Conservation (phyloP, 2,329 filamentous ascomycete species). For the Ascochyta koolunga region DNA sequence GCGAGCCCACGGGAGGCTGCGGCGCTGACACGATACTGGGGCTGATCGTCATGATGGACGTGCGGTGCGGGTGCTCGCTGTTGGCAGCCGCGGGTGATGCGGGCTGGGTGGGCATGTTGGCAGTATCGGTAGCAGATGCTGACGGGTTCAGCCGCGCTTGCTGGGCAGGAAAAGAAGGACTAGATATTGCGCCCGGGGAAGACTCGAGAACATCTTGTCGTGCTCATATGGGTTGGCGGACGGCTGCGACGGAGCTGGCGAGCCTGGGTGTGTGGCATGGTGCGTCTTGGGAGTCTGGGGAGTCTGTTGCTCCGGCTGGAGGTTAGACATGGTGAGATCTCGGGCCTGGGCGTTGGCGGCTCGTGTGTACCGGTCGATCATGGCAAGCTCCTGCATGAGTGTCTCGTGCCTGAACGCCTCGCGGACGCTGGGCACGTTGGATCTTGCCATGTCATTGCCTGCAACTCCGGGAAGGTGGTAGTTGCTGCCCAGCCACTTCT, state of each 20-base stretch:
- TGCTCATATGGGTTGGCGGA: slow-evolving; percentile 48
- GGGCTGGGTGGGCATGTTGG: slow-evolving; percentile 25
- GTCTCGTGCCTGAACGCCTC: slow-evolving; percentile 91
- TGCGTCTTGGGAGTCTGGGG: slow-evolving; percentile 41
- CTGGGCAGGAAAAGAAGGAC: slow-evolving; percentile 40
- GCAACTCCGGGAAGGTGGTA: slow-evolving; percentile 78
- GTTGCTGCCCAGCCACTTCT: slow-evolving; percentile 84
- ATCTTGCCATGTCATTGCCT: slow-evolving; percentile 93
- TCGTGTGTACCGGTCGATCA: slow-evolving; percentile 62
- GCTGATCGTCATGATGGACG: slow-evolving; percentile 37
- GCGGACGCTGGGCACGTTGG: slow-evolving; percentile 91
- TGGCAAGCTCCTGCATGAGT: slow-evolving; percentile 77
- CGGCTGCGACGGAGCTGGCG: slow-evolving; percentile 50
- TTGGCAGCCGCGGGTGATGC: slow-evolving; percentile 33
- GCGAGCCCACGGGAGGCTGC: slow-evolving; percentile 23
- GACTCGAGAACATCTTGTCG: slow-evolving; percentile 31
- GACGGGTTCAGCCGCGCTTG: slow-evolving; percentile 45
- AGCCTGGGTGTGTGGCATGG: slow-evolving; percentile 43
- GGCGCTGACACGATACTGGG: slow-evolving; percentile 26
- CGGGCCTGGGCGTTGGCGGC: slow-evolving; percentile 38
- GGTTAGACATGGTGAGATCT: slow-evolving; percentile 44
- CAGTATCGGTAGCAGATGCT: slow-evolving; percentile 26
- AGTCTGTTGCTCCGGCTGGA: slow-evolving; percentile 31
- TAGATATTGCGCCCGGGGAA: slow-evolving; percentile 41
- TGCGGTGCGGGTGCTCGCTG: slow-evolving; percentile 35